These are phyloP conservation scores for Lepiota brunneoincarnata DNA, from an alignment of 768 basidiomycete genomes.

Conservation along the genomic window DNA sequence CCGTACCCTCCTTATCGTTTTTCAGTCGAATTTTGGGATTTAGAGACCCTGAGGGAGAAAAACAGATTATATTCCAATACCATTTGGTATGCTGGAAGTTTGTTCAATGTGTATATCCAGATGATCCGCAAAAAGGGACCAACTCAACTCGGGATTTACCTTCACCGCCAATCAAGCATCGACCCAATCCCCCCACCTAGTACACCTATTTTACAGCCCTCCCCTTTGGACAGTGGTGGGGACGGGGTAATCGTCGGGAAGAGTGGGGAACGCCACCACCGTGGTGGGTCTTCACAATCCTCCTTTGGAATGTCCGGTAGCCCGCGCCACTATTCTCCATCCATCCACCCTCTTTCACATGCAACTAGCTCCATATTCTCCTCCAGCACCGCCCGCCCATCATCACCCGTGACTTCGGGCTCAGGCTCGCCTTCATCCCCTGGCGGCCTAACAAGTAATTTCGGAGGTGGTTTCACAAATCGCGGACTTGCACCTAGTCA, in stretches of 20 bases:
- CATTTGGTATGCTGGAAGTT: slow-evolving; percentile 85
- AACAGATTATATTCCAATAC: slow-evolving; percentile 80
- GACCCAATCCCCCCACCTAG: slow-evolving; percentile 79
- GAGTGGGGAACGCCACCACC: slow-evolving; percentile 4
- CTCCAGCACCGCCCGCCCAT: slow-evolving; percentile 21
- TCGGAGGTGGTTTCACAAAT: slow-evolving; percentile 8
- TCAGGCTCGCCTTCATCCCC: slow-evolving; percentile 21
- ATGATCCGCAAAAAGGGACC: slow-evolving; percentile 74
- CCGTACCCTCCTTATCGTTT: slow-evolving; percentile 82
- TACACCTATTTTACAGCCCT: slow-evolving; percentile 33
- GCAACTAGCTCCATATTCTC: slow-evolving; percentile 37
- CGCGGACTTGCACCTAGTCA: slow-evolving; percentile 44
- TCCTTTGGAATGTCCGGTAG: slow-evolving; percentile 17
- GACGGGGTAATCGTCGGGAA: not conserved
- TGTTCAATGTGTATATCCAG: slow-evolving; percentile 90
- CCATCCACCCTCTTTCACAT: slow-evolving; percentile 40
- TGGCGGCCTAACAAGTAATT: not conserved
- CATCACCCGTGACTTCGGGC: slow-evolving; percentile 20
- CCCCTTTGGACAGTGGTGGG: slow-evolving; percentile 1
- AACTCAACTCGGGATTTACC: slow-evolving; percentile 81
- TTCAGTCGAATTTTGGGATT: slow-evolving; percentile 88
- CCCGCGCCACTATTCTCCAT: slow-evolving; percentile 41
- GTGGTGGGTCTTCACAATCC: slow-evolving; percentile 8
- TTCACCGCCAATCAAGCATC: slow-evolving; percentile 81
- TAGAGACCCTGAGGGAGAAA: slow-evolving; percentile 81